A percentile compares a stretch with the other conserved stretches of the same genome.
Evolutionary conservation across 371 early-diverging fungal species (phyloP).

Genomic region (Mucor racemosus): DNA sequence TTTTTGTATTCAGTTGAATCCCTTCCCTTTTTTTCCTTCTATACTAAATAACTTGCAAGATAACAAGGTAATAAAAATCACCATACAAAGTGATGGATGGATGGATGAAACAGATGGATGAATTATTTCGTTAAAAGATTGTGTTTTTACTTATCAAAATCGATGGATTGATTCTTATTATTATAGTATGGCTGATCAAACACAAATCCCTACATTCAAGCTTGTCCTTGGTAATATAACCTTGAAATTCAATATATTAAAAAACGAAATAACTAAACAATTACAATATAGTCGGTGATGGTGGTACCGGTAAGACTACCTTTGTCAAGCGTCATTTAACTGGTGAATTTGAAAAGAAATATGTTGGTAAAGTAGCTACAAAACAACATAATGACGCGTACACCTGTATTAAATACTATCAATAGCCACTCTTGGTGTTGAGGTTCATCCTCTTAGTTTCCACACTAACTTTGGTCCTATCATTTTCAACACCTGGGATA

Average conservation of each 20-base stretch:
- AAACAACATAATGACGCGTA: conserved; percentile 16
- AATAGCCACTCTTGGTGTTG: conserved; percentile 99
- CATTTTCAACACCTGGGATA: conserved; percentile 99
- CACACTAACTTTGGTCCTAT: conserved; percentile 97
- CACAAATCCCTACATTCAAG: conserved; percentile 78
- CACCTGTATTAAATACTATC: background rate
- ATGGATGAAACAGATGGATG: conserved; percentile 20
- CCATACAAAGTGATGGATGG: conserved; percentile 7
- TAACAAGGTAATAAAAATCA: conserved; percentile 7
- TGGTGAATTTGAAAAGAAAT: conserved; percentile 99
- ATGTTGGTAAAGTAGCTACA: conserved; percentile 83
- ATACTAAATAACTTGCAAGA: background rate
- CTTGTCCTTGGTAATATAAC: conserved; percentile 73
- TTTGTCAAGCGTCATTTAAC: conserved; percentile 99
- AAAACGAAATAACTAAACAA: conserved; percentile 1
- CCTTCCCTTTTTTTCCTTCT: conserved; percentile 7
- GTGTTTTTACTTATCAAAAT: background rate
- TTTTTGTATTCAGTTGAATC: conserved; percentile 5
- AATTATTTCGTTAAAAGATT: background rate
- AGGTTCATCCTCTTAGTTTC: conserved; percentile 97
- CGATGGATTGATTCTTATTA: background rate
- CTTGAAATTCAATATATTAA: too few relatives aligned
- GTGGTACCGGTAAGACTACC: conserved; percentile 99
- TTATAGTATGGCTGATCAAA: conserved; percentile 40
- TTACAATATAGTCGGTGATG: conserved; percentile 91